These are phyloP conservation scores for Pseudogymnoascus sp. DNA, from an alignment of 2,329 filamentous ascomycete genomes.

Conservation along the genomic window DNA sequence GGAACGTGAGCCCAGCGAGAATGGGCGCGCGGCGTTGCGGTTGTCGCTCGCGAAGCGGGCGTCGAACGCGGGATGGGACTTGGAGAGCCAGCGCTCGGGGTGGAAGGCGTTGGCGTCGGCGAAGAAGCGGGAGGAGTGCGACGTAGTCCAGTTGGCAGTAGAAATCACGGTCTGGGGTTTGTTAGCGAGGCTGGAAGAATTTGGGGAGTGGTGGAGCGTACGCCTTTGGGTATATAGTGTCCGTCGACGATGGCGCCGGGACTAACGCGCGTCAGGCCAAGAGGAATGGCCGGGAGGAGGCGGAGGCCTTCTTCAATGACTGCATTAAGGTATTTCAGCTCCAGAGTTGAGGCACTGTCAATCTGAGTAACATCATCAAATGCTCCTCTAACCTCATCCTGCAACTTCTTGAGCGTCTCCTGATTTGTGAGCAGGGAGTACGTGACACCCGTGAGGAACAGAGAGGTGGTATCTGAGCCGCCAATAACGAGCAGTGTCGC, in stretches of 20 bases:
- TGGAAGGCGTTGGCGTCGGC: conserved; percentile 20
- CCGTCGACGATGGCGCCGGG: conserved; percentile 11
- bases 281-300: conserved; percentile 28
- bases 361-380: conserved; percentile 28
- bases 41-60: conserved; percentile 27
- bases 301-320: conserved; percentile 31
- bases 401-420: conserved; percentile 19
- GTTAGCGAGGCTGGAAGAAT: conserved; percentile 14
- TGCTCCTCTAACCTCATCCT: conserved; percentile 26
- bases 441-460: conserved; percentile 20
- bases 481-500: conserved; percentile 15
- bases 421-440: conserved; percentile 11
- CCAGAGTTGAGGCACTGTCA: conserved; percentile 23
- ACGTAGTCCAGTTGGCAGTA: conserved; percentile 21
- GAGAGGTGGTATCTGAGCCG: conserved; percentile 28
- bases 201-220: conserved; percentile 17
- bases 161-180: not conserved
- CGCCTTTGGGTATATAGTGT: conserved; percentile 11
- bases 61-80: conserved; percentile 12
- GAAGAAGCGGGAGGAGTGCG: conserved; percentile 27
- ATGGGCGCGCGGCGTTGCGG: conserved; percentile 24
- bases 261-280: not conserved
- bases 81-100: conserved; percentile 33
- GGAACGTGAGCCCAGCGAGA: conserved; percentile 29
- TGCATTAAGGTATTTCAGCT: conserved; percentile 29